Percentiles rank a stretch among this genome's conserved stretches.
These are phyloP conservation scores for Mariannaea elegans DNA, from an alignment of 2,329 filamentous ascomycete genomes.

Conservation along the genomic window DNA sequence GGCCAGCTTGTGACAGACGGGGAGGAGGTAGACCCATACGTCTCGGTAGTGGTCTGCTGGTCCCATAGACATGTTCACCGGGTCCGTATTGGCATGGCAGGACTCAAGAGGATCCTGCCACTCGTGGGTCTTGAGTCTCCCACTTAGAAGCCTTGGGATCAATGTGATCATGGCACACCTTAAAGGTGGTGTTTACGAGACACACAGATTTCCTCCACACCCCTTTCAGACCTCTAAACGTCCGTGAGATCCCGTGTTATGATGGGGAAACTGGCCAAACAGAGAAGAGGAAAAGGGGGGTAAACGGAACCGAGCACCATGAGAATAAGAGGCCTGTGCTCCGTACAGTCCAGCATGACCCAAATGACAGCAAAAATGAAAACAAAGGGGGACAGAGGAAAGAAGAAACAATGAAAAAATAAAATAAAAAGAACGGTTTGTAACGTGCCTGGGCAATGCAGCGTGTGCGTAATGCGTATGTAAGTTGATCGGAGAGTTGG, in stretches of 20 bases:
- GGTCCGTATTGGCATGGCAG: slow-evolving; percentile 19
- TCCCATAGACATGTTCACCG: slow-evolving; percentile 27
- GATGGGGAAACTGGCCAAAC: background rate
- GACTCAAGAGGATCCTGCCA: slow-evolving; percentile 9
- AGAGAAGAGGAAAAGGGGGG: background rate
- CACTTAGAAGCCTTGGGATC: slow-evolving; percentile 18
- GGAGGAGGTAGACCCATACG: slow-evolving; percentile 18
- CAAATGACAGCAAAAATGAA: slow-evolving; percentile 12
- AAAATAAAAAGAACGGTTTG: slow-evolving; percentile 32
- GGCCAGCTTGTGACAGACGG: slow-evolving; percentile 29
- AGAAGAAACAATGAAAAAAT: slow-evolving; percentile 12
- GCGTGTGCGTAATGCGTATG: slow-evolving; percentile 37
- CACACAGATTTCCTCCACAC: slow-evolving; percentile 21
- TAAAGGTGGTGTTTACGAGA: slow-evolving; percentile 23
- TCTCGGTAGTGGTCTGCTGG: slow-evolving; percentile 17
- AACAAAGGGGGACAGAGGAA: slow-evolving; percentile 22
- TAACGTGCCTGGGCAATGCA: slow-evolving; percentile 33
- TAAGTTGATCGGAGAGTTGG: slow-evolving; percentile 29
- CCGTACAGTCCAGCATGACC: slow-evolving; percentile 19
- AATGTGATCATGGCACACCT: slow-evolving; percentile 26
- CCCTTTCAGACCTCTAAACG: slow-evolving; percentile 15
- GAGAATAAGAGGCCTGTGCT: slow-evolving; percentile 12
- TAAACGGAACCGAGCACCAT: background rate
- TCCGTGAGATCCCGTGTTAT: slow-evolving; percentile 16
- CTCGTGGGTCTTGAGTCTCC: slow-evolving; percentile 1